These are phyloP conservation scores for Wickerhamiella parazyma DNA, from an alignment of 805 yeast species.

Conservation along the genomic window DNA sequence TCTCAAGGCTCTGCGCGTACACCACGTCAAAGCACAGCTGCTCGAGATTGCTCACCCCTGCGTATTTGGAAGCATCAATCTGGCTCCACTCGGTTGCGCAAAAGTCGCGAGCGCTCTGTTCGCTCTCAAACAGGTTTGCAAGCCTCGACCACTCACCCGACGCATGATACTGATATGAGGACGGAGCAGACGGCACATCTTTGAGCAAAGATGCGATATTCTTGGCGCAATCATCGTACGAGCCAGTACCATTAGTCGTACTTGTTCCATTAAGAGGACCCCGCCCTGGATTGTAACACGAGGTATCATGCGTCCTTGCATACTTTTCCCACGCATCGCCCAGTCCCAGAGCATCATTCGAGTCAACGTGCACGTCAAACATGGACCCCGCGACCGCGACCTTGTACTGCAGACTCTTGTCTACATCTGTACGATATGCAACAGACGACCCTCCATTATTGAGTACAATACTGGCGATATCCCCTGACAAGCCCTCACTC, in stretches of 20 bases:
- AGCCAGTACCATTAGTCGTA: slow-evolving; percentile 43
- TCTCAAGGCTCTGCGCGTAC: slow-evolving; percentile 42
- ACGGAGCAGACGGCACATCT: background rate
- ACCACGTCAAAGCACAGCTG: slow-evolving; percentile 49
- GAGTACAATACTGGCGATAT: slow-evolving; percentile 27
- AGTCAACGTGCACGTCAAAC: slow-evolving; percentile 10
- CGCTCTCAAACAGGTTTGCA: background rate
- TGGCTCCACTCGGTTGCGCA: slow-evolving; percentile 12
- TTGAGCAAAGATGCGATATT: slow-evolving; percentile 21
- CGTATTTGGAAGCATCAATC: slow-evolving; percentile 16
- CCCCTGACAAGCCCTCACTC: slow-evolving; percentile 25
- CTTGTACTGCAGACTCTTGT: slow-evolving; percentile 9
- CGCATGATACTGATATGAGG: background rate
- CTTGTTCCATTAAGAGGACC: slow-evolving; percentile 29
- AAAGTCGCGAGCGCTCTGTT: slow-evolving; percentile 1
- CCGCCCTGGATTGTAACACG: slow-evolving; percentile 11
- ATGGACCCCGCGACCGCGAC: slow-evolving; percentile 2
- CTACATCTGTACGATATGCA: slow-evolving; percentile 1
- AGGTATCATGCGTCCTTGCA: background rate
- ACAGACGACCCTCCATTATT: slow-evolving; percentile 4
- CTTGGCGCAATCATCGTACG: slow-evolving; percentile 36
- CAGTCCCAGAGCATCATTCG: slow-evolving; percentile 6
- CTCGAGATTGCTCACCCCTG: slow-evolving; percentile 24
- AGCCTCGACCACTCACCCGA: slow-evolving; percentile 1
- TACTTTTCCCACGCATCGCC: slow-evolving; percentile 7